Evolutionary conservation across 1,139 yeast species (phyloP), one percentile per base, ranked within the genome.

Genomic region (Dujonia santamariae): DNA sequence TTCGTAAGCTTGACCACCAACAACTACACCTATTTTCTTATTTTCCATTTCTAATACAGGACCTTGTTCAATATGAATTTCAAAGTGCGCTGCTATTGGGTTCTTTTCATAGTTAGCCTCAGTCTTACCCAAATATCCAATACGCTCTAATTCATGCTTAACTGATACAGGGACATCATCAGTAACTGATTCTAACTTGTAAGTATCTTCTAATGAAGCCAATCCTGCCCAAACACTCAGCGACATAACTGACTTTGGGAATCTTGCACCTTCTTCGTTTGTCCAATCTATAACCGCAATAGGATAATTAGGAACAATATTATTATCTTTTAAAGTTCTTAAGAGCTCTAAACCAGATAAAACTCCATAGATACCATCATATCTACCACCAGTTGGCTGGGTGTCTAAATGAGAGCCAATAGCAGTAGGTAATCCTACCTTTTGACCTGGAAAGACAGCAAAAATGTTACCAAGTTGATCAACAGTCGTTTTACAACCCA

Each of bases 361-460:
- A 5, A 82, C 88, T 16, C 88, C 90, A 25, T 71, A 67, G 28
- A 80, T 75, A 21, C 88, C 90, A 48, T 82, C 88, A 48, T 80
- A 82, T 40, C 85, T 62, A 5, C 88, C 88, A 21, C 88, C 88
- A 5, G 80, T 78, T n/a, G 88, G 88, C 56, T 82, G 88, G 1
- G 88, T 82, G 48, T 82, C 88, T 38, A 82, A 57, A 54, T 82
- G 88, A 0, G 87, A 80, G 1, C 90, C 88, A 41, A 81, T 77
- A 9, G 76, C 87, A 2, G 80, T 79, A 9, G 88, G 84, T 5
- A 67, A 52, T 1, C 67, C 70, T 2, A 47, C 50, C 32, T 73
- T 67, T 41, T 63, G 58, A 4, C 87, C 87, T 0, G 84, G 82
- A 37, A 67, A 77, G 17, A 75, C 62, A 12, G 83, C 81, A 56